Evolutionary conservation across 768 basidiomycete species (phyloP).

Genomic region (Pleurotus sapidus): DNA sequence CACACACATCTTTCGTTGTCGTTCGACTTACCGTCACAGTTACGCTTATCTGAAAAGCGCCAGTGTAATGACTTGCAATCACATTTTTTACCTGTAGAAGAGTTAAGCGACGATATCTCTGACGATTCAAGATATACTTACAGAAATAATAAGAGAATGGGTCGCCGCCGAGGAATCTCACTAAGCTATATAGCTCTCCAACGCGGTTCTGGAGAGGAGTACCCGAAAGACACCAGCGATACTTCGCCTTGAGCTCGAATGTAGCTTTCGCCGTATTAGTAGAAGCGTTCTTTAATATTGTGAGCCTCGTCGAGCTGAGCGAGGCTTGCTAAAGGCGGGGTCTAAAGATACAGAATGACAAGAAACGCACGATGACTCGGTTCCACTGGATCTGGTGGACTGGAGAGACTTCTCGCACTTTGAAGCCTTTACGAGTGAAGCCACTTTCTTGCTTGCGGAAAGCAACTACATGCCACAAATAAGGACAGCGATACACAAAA

Average conservation of each 20-base stretch:
- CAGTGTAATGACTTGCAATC: slow-evolving; percentile 95
- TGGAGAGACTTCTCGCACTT: slow-evolving; percentile 86
- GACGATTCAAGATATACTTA: slow-evolving; percentile 28
- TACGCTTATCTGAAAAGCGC: slow-evolving; percentile 80
- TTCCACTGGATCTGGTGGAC: slow-evolving; percentile 87
- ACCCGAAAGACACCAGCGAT: slow-evolving; percentile 94
- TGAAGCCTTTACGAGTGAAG: slow-evolving; percentile 80
- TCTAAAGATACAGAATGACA: not conserved
- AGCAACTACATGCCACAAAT: slow-evolving; percentile 41
- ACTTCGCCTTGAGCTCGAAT: slow-evolving; percentile 80
- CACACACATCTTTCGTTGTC: not conserved
- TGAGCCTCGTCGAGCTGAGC: slow-evolving; percentile 90
- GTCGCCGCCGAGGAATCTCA: slow-evolving; percentile 90
- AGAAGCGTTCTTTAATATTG: slow-evolving; percentile 93
- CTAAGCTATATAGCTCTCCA: slow-evolving; percentile 95
- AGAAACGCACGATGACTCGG: slow-evolving; percentile 61
- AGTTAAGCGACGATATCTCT: slow-evolving; percentile 2
- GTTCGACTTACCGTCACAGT: slow-evolving; percentile 69
- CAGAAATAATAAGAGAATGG: slow-evolving; percentile 93
- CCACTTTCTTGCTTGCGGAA: slow-evolving; percentile 93
- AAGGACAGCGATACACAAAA: not conserved
- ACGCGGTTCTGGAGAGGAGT: slow-evolving; percentile 97
- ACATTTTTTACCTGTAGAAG: slow-evolving; percentile 72
- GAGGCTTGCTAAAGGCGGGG: not conserved
- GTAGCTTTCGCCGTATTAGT: slow-evolving; percentile 98